Conservation (phyloP, 768 basidiomycete genomes). For the Collybiopsis luxurians region DNA sequence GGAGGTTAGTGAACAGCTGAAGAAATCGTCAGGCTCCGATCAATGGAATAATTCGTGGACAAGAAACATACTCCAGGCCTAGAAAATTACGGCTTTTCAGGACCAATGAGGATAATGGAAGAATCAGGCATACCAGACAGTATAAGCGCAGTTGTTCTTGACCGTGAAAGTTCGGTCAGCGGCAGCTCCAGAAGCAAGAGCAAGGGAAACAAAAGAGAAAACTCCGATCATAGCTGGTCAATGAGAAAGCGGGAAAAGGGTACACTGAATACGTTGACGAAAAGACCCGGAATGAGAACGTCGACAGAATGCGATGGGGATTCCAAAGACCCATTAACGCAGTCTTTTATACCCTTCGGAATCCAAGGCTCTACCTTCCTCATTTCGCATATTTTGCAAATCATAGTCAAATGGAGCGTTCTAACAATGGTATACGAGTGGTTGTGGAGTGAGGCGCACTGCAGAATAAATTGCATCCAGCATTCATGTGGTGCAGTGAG, state of each 20-base stretch:
- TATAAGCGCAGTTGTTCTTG: slow-evolving; percentile 37
- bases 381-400: not conserved
- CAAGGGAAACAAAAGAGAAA: slow-evolving; percentile 1
- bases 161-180: slow-evolving; percentile 9
- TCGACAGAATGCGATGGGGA: too few relatives aligned
- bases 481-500: slow-evolving; percentile 4
- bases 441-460: not conserved
- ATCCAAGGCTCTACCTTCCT: not conserved
- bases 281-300: not conserved
- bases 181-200: not conserved
- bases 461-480: not conserved
- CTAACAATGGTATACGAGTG: not conserved
- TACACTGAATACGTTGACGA: not conserved
- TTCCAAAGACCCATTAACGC: too few relatives aligned
- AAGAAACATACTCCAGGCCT: slow-evolving; percentile 44
- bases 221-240: slow-evolving; percentile 1
- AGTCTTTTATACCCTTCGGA: too few relatives aligned
- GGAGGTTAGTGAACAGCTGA: slow-evolving; percentile 42
- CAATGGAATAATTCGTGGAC: too few relatives aligned
- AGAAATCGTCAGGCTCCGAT: slow-evolving; percentile 11
- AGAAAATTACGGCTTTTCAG: not conserved
- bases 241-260: not conserved
- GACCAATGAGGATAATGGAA: not conserved
- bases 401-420: not conserved
- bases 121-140: slow-evolving; percentile 37